These are phyloP conservation scores for sunflower (Helianthus annuus) DNA, from an alignment of 129 eudicot species.

Conservation along the genomic window DNA sequence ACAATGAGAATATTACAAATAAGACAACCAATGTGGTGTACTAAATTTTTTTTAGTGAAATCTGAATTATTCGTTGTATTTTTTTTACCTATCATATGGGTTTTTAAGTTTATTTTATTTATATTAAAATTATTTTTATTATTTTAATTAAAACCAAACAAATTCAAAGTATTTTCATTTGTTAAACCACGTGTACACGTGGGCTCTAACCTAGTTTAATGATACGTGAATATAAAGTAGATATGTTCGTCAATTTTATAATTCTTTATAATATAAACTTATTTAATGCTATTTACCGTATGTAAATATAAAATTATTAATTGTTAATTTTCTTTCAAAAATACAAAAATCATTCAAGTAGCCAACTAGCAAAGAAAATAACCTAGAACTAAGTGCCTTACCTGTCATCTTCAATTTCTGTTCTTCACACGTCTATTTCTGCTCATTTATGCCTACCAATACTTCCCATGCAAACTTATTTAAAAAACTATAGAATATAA, in stretches of 20 bases:
- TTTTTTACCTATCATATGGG: too few species aligned
- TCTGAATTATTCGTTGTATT: too few species aligned
- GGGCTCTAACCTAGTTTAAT: too few species aligned
- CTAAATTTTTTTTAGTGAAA: too few species aligned
- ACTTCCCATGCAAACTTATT: background rate
- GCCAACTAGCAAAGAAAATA: conserved; percentile 23
- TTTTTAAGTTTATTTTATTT: too few species aligned
- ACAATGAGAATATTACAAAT: too few species aligned
- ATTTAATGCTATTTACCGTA: background rate
- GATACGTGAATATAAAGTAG: background rate
- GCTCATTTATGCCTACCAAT: background rate
- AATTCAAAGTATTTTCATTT: too few species aligned
- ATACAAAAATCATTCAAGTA: background rate
- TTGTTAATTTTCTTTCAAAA: background rate
- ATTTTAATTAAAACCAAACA: too few species aligned
- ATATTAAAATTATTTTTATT: too few species aligned
- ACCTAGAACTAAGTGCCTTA: conserved; percentile 39
- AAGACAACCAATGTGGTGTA: too few species aligned
- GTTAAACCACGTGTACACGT: too few species aligned
- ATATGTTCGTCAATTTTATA: background rate
- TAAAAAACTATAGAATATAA: too few species aligned
- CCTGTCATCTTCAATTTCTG: conserved; percentile 30
- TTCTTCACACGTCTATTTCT: conserved; percentile 19
- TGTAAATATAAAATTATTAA: background rate
- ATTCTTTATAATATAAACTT: background rate